Base-by-base conservation (phyloP, 2,329 filamentous ascomycete species). In the Trichoderma hamatum region DNA sequence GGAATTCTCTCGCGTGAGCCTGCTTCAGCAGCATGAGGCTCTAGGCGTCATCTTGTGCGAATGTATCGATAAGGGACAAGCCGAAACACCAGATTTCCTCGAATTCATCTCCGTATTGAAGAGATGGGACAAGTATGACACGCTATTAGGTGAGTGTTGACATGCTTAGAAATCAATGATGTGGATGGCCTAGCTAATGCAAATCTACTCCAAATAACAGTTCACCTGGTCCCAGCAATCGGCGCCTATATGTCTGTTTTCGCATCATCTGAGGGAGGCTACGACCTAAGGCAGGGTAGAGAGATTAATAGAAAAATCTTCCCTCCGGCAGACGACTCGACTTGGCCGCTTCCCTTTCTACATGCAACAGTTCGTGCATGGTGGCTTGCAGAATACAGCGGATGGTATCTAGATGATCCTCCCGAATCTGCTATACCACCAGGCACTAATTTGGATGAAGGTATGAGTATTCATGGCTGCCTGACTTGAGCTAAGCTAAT, bases 381-480 rank as follows among this genome's bases (percentile, higher is more conserved):
- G 86, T 99, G 96, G 96, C 86, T 97, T 58, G 90, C 93, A 36
- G 94, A 98, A 76, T 97, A 97, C 80, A 96, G 92, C 73, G 93
- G 93, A 3, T 92, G 93, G 84, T 97, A 94, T 77, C 85, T 92
- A 69, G 93, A 97, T 73, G 87, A 90, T 74, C 86, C 88, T 24
- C 85, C 88, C 39, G 84, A 86, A 71, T 84, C 86, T 60, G 83
- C 84, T 30, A 83, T 89, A 32, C 79, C 78, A 1, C 84, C 84
- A 54, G 87, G 86, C 59, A 86, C 91, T 67, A 88, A 94, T 75
- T 81, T 92, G 16, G 86, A 89, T 72, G 81, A 85, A 78, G 83
- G 83, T 85, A 72, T 75, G 79, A n/a, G 13, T 5, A 21, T 26
- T 3, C n/a, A 36, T 28, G 16, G 19, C n/a, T 14, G 36, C 30